Percentiles rank a stretch among this genome's conserved stretches.
These are phyloP conservation scores for Candida silvatica DNA, from an alignment of 805 yeast species.

Conservation along the genomic window DNA sequence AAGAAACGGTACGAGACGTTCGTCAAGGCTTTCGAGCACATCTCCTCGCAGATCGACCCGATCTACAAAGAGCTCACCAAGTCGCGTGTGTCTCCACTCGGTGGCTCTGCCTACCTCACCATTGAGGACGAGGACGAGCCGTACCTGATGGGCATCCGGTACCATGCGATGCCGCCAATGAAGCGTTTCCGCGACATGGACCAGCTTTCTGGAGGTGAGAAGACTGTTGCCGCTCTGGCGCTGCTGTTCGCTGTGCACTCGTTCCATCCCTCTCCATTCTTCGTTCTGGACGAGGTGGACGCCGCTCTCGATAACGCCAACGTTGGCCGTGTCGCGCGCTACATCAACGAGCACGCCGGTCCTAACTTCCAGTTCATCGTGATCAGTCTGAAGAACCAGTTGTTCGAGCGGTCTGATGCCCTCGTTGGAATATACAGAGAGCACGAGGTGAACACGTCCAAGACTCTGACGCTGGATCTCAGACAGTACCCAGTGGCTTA, in stretches of 20 bases:
- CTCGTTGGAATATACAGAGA: conserved; percentile 90
- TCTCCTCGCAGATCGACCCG: conserved; percentile 60
- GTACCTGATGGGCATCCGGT: conserved; percentile 70
- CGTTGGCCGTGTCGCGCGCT: conserved; percentile 79
- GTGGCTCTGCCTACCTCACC: conserved; percentile 89
- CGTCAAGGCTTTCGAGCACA: conserved; percentile 67
- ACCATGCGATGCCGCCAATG: conserved; percentile 95
- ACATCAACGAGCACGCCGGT: conserved; percentile 67
- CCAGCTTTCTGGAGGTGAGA: conserved; percentile 91
- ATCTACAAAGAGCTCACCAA: conserved; percentile 84
- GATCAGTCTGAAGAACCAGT: conserved; percentile 77
- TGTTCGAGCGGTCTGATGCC: conserved; percentile 84
- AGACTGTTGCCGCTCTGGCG: conserved; percentile 93
- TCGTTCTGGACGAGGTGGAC: conserved; percentile 95
- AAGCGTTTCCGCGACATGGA: conserved; percentile 92
- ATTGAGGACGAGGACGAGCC: conserved; percentile 90
- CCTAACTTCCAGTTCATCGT: conserved; percentile 86
- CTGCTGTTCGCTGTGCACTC: conserved; percentile 86
- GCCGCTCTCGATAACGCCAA: conserved; percentile 92
- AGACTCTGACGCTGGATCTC: conserved; percentile 65
- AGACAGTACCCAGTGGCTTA: conserved; percentile 38
- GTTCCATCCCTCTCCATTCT: conserved; percentile 89
- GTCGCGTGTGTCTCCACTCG: conserved; percentile 61
- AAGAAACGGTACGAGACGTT: conserved; percentile 53
- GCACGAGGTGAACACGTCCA: conserved; percentile 63